Conservation (phyloP, 495 filamentous ascomycete genomes). For the Trichoderma orchidacearum region DNA sequence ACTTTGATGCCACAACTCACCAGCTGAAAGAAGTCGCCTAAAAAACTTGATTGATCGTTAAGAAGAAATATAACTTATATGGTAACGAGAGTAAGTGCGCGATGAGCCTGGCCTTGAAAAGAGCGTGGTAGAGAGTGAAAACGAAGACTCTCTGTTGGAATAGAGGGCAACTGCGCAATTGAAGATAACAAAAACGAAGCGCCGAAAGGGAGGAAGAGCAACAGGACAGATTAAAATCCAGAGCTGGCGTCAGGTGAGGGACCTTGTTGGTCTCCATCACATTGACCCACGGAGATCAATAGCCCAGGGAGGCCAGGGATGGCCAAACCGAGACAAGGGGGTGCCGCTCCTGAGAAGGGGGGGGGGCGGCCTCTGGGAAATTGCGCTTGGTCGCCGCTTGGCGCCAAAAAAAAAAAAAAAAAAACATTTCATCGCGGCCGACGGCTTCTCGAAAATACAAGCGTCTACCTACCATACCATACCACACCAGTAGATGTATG, state of each 20-base stretch:
- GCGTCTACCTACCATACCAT: no score
- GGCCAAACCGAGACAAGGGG: background rate
- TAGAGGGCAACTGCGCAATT: slow-evolving; percentile 3
- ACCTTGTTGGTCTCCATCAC: background rate
- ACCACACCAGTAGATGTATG: background rate
- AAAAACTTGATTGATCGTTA: background rate
- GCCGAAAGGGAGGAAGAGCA: slow-evolving; percentile 9
- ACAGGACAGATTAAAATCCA: slow-evolving; percentile 6
- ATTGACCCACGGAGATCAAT: slow-evolving; percentile 1
- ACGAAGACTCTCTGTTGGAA: slow-evolving; percentile 35
- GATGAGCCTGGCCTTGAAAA: slow-evolving; percentile 30
- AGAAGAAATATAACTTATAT: slow-evolving; percentile 6
- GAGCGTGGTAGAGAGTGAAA: slow-evolving; percentile 46
- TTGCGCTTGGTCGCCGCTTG: background rate
- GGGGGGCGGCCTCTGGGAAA: background rate
- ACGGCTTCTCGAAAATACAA: no score
- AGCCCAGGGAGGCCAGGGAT: background rate
- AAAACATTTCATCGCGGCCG: no score
- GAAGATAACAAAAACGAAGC: slow-evolving; percentile 7
- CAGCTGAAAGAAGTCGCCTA: background rate
- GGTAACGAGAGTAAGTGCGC: background rate
- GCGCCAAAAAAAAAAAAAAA: background rate
- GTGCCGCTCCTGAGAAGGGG: background rate
- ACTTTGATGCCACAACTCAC: no score
- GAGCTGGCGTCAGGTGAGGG: background rate